Base-by-base conservation (phyloP, 2,329 filamentous ascomycete species). In the Microascus cirrosus region DNA sequence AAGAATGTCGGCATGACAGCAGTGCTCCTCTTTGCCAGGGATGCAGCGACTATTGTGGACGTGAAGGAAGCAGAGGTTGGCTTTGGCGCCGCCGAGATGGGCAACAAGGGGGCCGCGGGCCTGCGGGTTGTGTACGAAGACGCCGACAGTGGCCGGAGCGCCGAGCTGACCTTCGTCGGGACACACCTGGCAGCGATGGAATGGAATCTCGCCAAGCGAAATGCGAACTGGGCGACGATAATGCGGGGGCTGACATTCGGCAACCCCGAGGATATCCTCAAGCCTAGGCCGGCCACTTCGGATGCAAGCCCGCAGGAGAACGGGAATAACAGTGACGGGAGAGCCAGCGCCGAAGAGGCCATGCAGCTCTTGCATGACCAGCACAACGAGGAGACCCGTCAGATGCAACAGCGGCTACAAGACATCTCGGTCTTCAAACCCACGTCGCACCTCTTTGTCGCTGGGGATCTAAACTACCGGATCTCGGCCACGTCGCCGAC, bases 401-500 rank as follows among this genome's bases (percentile, higher is more conserved):
- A 62, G 54, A 65, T 74, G n/a, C 76, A 76, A 63, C 71, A 71
- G 57, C 69, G 70, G 35, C 71, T 84, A 3, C 78, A 82, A 63
- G 70, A 80, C 62, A 73, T 83, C 48, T 84, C 83, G 36, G 82
- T 97, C 58, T 96, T 92, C 74, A 83, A 81, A 55, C 83, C 89
- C 1, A 80, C 79, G 3, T 85, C 85, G 3, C 85, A 95, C 68
- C 76, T 96, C 1, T 95, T 97, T 69, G 77, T 97, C 53, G 87
- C 86, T 0, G 94, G 94, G 25, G 94, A 99, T 70, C 80, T 99
- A 60, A 99, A 99, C 76, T 99, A 99, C 72, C 87, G 94, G 63
- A 95, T 93, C 20, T 83, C 85, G 8, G 80, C 84, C 61, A 79
- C 77, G 0, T 74, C 79, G 0, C 91, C 92, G 0, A 73, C 77